These are phyloP conservation scores for Rhododendron williamsianum DNA, from an alignment of 148 eudicot species.

Conservation along the genomic window DNA sequence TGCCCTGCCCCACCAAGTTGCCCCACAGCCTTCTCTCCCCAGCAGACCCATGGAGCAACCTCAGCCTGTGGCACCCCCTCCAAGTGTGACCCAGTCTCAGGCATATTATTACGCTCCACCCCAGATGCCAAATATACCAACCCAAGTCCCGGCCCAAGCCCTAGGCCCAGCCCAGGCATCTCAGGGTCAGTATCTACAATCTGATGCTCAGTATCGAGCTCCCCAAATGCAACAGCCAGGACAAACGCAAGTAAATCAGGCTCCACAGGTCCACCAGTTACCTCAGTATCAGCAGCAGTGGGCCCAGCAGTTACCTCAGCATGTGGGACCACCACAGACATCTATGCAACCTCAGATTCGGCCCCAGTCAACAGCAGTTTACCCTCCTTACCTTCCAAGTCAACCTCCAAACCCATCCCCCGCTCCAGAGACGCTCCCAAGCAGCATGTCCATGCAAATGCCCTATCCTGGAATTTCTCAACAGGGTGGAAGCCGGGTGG, in stretches of 20 bases:
- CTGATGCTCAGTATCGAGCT: slow-evolving; percentile 44
- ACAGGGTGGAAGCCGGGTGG: slow-evolving; percentile 44
- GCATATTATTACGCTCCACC: slow-evolving; percentile 52
- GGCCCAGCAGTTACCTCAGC: slow-evolving; percentile 56
- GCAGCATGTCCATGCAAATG: slow-evolving; percentile 74
- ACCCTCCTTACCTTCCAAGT: slow-evolving; percentile 56
- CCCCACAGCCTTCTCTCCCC: slow-evolving; percentile 44
- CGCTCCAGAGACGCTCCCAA: slow-evolving; percentile 44
- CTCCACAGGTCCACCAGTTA: slow-evolving; percentile 43
- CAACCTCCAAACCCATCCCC: slow-evolving; percentile 57
- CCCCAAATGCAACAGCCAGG: slow-evolving; percentile 45
- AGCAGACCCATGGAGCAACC: slow-evolving; percentile 34
- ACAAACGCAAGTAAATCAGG: slow-evolving; percentile 54
- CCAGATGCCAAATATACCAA: slow-evolving; percentile 40
- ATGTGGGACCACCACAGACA: slow-evolving; percentile 38
- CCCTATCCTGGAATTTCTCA: slow-evolving; percentile 56
- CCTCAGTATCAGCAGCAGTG: slow-evolving; percentile 75
- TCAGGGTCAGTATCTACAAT: slow-evolving; percentile 49
- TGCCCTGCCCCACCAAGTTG: slow-evolving; percentile 57
- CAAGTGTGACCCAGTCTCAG: slow-evolving; percentile 34
- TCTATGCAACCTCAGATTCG: slow-evolving; percentile 51
- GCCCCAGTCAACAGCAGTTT: slow-evolving; percentile 44
- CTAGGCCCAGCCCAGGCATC: slow-evolving; percentile 34
- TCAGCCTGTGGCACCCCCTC: slow-evolving; percentile 45
- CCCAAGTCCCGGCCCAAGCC: slow-evolving; percentile 30